phyloP scores from a whole-genome alignment of 2,329 filamentous ascomycete genomes.

The Colletotrichum paranaense region DNA sequence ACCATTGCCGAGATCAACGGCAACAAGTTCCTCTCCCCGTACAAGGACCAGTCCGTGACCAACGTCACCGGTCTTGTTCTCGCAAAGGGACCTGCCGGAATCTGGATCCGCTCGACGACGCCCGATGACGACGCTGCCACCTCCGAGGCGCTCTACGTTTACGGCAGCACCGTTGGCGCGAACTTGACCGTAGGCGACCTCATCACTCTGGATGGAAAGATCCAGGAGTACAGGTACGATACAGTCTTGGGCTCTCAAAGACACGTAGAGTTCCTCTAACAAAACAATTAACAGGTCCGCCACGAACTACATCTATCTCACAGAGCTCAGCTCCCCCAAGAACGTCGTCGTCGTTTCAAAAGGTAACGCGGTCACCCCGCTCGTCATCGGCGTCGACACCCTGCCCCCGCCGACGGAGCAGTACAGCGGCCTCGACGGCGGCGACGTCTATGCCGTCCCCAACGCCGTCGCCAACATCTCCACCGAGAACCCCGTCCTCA shows the following conservation, averaged over 20 bases:
- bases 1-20: slow-evolving; percentile 75
- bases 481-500: slow-evolving; percentile 67
- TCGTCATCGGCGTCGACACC: slow-evolving; percentile 70
- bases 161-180: slow-evolving; percentile 59
- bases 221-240: slow-evolving; percentile 66
- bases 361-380: slow-evolving; percentile 64
- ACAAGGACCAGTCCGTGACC: slow-evolving; percentile 65
- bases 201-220: slow-evolving; percentile 68
- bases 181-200: slow-evolving; percentile 72
- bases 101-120: slow-evolving; percentile 72
- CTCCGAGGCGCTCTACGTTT: slow-evolving; percentile 76
- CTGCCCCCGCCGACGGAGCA: slow-evolving; percentile 68
- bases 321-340: slow-evolving; percentile 68
- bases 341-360: slow-evolving; percentile 65
- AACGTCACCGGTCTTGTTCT: slow-evolving; percentile 73
- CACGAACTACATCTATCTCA: slow-evolving; percentile 70
- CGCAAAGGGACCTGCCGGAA: slow-evolving; percentile 69
- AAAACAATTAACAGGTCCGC: slow-evolving; percentile 57
- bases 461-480: slow-evolving; percentile 71
- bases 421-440: slow-evolving; percentile 72
- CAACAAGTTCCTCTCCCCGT: slow-evolving; percentile 71
- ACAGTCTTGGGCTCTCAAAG: not conserved
- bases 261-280: not conserved
- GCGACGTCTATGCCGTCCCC: slow-evolving; percentile 73
- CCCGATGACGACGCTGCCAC: slow-evolving; percentile 66